Percentiles rank a stretch among this genome's conserved stretches.
These are phyloP conservation scores for Macadamia integrifolia DNA, from an alignment of 164 flowering plant species.

Conservation along the genomic window DNA sequence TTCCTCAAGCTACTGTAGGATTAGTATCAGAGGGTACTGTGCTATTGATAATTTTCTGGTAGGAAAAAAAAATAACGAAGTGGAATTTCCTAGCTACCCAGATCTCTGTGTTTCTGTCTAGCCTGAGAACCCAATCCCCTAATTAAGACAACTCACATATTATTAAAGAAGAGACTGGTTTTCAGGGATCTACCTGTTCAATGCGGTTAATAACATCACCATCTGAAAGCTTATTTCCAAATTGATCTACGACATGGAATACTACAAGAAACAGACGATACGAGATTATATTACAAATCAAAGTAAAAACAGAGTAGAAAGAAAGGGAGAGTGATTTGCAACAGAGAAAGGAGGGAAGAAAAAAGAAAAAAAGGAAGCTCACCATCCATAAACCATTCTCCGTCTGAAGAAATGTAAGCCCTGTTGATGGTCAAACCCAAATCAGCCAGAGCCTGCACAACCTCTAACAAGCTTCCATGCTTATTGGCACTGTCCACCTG, in stretches of 20 bases:
- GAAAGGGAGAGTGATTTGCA: neutral
- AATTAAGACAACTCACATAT: neutral
- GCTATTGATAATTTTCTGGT: no score
- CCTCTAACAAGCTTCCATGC: constrained; percentile 62
- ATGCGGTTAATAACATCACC: constrained; percentile 55
- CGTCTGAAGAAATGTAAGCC: constrained; percentile 77
- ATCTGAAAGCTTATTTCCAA: constrained; percentile 66
- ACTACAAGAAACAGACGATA: constrained; percentile 34
- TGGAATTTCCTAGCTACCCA: no score
- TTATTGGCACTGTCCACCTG: constrained; percentile 88
- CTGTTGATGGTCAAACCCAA: constrained; percentile 52
- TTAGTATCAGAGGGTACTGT: neutral
- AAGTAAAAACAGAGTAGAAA: no score
- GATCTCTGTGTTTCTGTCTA: no score
- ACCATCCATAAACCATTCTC: constrained; percentile 91
- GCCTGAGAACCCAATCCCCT: no score
- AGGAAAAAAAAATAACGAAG: no score
- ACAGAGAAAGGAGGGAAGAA: neutral
- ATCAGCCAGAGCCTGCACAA: constrained; percentile 66
- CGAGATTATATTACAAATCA: neutral
- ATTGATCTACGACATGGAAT: constrained; percentile 76
- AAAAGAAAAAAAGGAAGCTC: constrained; percentile 5
- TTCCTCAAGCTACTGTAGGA: no score
- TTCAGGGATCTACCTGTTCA: constrained; percentile 48
- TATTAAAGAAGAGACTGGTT: constrained; percentile 9